Evolutionary conservation across 1,139 yeast species (phyloP).

Genomic region (Citeromyces hawaiiensis): DNA sequence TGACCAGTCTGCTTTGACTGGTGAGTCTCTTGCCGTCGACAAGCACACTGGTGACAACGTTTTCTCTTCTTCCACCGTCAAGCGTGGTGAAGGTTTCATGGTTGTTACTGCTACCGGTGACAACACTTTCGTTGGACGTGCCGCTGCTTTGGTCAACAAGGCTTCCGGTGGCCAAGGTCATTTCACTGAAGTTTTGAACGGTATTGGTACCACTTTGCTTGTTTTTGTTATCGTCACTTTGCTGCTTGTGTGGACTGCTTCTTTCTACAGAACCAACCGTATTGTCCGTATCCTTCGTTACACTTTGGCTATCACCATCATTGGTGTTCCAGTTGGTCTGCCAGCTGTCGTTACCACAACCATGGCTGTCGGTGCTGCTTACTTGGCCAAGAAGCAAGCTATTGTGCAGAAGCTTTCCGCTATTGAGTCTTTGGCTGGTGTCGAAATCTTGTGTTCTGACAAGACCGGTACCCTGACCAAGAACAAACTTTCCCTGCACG

Average conservation of each 20-base stretch:
- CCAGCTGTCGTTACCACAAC: constrained; percentile 99
- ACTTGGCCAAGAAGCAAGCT: constrained; percentile 97
- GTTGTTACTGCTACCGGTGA: constrained; percentile 95
- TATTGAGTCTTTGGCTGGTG: constrained; percentile 98
- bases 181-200: constrained; percentile 95
- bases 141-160: constrained; percentile 93
- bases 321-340: constrained; percentile 99
- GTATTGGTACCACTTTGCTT: constrained; percentile 88
- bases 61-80: constrained; percentile 91
- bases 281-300: constrained; percentile 88
- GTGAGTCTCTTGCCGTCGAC: constrained; percentile 96
- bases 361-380: constrained; percentile 99
- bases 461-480: constrained; percentile 99
- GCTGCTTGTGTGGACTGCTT: constrained; percentile 84
- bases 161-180: constrained; percentile 93
- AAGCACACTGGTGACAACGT: constrained; percentile 80
- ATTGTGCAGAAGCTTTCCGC: constrained; percentile 98
- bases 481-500: constrained; percentile 91
- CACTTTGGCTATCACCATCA: constrained; percentile 91
- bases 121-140: constrained; percentile 87
- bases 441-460: constrained; percentile 96
- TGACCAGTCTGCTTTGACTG: constrained; percentile 97
- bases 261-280: constrained; percentile 87
- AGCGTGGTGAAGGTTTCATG: constrained; percentile 96
- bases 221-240: constrained; percentile 83